These are phyloP conservation scores for Penicillium nordicum DNA, from an alignment of 2,329 filamentous ascomycete genomes.

Conservation along the genomic window DNA sequence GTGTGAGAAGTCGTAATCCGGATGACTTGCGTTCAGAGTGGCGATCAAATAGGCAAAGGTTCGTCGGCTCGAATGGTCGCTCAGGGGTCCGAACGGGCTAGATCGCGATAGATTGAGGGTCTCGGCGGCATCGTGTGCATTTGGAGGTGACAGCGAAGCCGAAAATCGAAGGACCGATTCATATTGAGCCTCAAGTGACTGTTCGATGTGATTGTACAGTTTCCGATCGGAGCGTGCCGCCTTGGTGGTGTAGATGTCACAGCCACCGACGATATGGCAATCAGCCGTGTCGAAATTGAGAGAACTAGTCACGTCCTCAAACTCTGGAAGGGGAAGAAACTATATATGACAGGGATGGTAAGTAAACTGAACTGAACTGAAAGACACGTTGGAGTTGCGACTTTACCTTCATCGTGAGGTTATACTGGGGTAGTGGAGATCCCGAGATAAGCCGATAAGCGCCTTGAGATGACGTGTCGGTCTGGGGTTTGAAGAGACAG, in stretches of 20 bases:
- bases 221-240: slow-evolving; percentile 95
- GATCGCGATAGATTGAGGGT: slow-evolving; percentile 74
- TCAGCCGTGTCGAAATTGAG: slow-evolving; percentile 95
- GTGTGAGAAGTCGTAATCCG: slow-evolving; percentile 96
- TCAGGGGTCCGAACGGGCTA: slow-evolving; percentile 87
- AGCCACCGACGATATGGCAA: slow-evolving; percentile 86
- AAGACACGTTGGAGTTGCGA: not conserved
- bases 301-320: slow-evolving; percentile 86
- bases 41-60: slow-evolving; percentile 96
- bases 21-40: slow-evolving; percentile 91
- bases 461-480: not conserved
- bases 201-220: slow-evolving; percentile 91
- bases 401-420: slow-evolving; percentile 12
- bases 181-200: slow-evolving; percentile 86
- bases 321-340: slow-evolving; percentile 88
- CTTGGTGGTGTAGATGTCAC: slow-evolving; percentile 97
- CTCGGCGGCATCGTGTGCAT: slow-evolving; percentile 65
- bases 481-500: not conserved
- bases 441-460: slow-evolving; percentile 10
- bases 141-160: slow-evolving; percentile 79
- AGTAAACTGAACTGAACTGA: slow-evolving; percentile 2
- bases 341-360: slow-evolving; percentile 41
- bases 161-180: slow-evolving; percentile 82
- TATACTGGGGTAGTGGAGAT: slow-evolving; percentile 2
- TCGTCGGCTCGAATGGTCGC: slow-evolving; percentile 80